Conservation (phyloP, 2,329 filamentous ascomycete species). For the Beauveria medogensis region DNA sequence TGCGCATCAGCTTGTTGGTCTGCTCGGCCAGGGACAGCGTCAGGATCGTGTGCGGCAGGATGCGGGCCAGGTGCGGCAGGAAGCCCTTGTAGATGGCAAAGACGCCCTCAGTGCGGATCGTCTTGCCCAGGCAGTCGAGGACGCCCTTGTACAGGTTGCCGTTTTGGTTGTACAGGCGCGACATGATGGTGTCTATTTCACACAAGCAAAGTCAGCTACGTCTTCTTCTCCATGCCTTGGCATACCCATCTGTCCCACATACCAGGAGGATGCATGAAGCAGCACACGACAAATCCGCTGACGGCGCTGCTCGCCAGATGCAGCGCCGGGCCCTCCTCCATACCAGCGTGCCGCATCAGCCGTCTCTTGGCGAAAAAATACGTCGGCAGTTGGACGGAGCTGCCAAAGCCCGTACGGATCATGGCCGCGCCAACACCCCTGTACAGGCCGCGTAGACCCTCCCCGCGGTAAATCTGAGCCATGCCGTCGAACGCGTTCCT, state of each 20-base stretch:
- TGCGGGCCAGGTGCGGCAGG: constrained; percentile 86
- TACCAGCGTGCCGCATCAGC: constrained; percentile 71
- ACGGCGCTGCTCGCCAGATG: constrained; percentile 83
- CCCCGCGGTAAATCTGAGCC: constrained; percentile 64
- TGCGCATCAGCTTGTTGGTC: constrained; percentile 85
- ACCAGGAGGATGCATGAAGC: constrained; percentile 96
- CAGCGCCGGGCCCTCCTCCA: constrained; percentile 83
- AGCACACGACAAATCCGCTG: constrained; percentile 93
- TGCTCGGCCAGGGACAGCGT: constrained; percentile 92
- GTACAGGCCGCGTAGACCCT: constrained; percentile 78
- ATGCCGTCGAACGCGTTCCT: constrained; percentile 78
- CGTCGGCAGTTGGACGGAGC: constrained; percentile 90
- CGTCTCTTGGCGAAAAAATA: constrained; percentile 96
- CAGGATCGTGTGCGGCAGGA: constrained; percentile 90
- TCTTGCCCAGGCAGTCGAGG: constrained; percentile 87
- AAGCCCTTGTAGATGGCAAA: constrained; percentile 97
- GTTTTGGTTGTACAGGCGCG: constrained; percentile 96
- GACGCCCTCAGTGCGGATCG: constrained; percentile 81
- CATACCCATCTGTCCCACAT: constrained; percentile 20
- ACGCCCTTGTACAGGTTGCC: constrained; percentile 93
- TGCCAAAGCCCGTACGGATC: constrained; percentile 92
- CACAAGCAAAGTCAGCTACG: constrained; percentile 8
- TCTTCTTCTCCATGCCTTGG: background rate
- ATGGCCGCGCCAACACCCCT: constrained; percentile 87
- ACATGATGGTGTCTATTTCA: constrained; percentile 81